Percentiles rank a stretch among this genome's conserved stretches.
These are phyloP conservation scores for Talaromyces liani DNA, from an alignment of 495 filamentous ascomycete genomes.

Conservation along the genomic window DNA sequence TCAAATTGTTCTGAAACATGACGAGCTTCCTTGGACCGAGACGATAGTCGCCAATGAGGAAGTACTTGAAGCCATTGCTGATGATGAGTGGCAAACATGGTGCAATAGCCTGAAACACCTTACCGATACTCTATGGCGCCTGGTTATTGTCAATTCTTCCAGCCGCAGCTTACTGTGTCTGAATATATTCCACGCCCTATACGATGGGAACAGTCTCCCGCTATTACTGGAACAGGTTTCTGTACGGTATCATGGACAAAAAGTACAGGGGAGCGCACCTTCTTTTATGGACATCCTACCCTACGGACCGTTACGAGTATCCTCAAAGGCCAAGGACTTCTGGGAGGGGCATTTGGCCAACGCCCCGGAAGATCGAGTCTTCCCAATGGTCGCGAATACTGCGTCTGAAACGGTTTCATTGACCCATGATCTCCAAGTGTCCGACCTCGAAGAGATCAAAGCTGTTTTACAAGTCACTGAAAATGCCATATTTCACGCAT, in stretches of 20 bases:
- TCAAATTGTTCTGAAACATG: constrained; percentile 52
- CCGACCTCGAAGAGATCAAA: constrained; percentile 36
- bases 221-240: constrained; percentile 55
- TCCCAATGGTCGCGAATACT: constrained; percentile 9
- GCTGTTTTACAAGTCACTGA: constrained; percentile 59
- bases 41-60: constrained; percentile 14
- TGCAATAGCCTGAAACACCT: constrained; percentile 18
- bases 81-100: constrained; percentile 35
- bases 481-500: constrained; percentile 66
- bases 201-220: constrained; percentile 74
- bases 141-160: constrained; percentile 30
- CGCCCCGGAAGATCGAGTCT: constrained; percentile 19
- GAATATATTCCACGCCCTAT: constrained; percentile 77
- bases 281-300: constrained; percentile 28
- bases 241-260: constrained; percentile 20
- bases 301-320: constrained; percentile 13
- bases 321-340: constrained; percentile 25
- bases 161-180: constrained; percentile 39
- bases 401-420: constrained; percentile 19
- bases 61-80: constrained; percentile 20
- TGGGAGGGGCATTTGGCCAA: constrained; percentile 30
- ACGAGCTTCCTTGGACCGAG: constrained; percentile 41
- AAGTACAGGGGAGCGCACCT: constrained; percentile 10
- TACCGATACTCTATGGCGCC: constrained; percentile 30
- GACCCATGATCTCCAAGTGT: constrained; percentile 19